Base-by-base conservation (phyloP, 345 rosid genomes). In the Excoecaria agallocha region DNA sequence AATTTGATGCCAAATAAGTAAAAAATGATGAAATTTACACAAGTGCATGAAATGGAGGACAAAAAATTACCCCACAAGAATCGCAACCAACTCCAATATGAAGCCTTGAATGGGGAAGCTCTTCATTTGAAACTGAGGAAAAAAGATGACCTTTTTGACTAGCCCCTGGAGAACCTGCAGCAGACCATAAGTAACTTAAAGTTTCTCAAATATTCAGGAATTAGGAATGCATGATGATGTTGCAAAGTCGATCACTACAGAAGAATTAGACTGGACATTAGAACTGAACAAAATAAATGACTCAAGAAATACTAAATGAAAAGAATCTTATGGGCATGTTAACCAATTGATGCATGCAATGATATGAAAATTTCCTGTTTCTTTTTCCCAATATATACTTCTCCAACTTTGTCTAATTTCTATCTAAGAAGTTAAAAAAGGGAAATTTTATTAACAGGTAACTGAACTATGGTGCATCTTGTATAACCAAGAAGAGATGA, bases 51-150 rank as follows among this genome's bases (percentile, higher is more conserved):
- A 69, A 46, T 9, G 66, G 20, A 63, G 61, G 59, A 57, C 30
- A 55, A 41, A 72, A 62, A 66, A 51, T 83, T 84, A 88, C 91
- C 82, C 89, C 98, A 68, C 96, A 91, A 75, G 78, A 78, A 85
- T 94, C 97, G 73, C 98, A 94, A 68, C 97, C 97, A 78, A 67
- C 75, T 54, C 70, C 56, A 9, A 6, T 0, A 78, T 90, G 97
- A 76, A 77, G 70, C 8, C 50, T 77, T 22, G 74, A 61, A 12
- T 1, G 82, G 39, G 72, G 8, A 63, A 41, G 71, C 24, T 67
- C 71, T 55, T 45, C 67, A 17, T 66, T n/a, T 43, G 81, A 43
- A 16, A 10, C 17, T 3, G 49, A 43, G 46, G 70, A 49, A 71
- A 48, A 72, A 2, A 20, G 76, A 25, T 63, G 15, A 37, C 78